A percentile compares a stretch with the other conserved stretches of the same genome.
Conservation (phyloP, 257 asterid species). For the Mitragyna speciosa region DNA sequence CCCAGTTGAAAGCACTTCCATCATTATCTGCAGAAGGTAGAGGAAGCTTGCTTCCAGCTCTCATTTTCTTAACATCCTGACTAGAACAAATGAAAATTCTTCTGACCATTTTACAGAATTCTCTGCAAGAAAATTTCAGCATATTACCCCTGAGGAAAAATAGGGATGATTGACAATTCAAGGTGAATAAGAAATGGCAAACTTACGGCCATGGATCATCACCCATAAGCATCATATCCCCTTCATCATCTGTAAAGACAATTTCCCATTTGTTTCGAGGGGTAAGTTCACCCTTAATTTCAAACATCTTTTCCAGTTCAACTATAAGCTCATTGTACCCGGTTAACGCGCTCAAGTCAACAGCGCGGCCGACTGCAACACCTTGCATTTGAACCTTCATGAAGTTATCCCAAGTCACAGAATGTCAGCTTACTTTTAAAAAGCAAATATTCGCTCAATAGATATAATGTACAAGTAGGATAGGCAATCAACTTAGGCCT, state of each 20-base stretch:
- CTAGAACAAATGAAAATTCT: conserved; percentile 69
- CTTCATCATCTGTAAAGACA: conserved; percentile 87
- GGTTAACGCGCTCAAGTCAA: conserved; percentile 65
- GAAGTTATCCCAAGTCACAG: conserved; percentile 19
- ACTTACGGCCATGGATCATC: conserved; percentile 99
- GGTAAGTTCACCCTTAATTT: conserved; percentile 72
- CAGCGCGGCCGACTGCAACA: conserved; percentile 90
- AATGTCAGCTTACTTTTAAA: conserved; percentile 4
- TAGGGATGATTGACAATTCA: neutral
- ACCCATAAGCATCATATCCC: conserved; percentile 94
- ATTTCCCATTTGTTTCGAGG: conserved; percentile 76
- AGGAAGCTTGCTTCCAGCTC: conserved; percentile 53
- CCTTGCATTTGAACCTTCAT: conserved; percentile 98
- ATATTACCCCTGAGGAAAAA: conserved; percentile 7
- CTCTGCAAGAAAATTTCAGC: conserved; percentile 44
- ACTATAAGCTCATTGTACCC: conserved; percentile 72
- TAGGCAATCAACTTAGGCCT: neutral
- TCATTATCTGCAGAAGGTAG: conserved; percentile 42
- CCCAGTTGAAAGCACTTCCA: conserved; percentile 29
- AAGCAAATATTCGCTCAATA: neutral
- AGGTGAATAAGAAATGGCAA: neutral
- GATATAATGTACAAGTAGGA: neutral
- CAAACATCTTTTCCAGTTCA: conserved; percentile 88
- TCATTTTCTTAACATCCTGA: conserved; percentile 78
- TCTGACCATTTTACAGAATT: conserved; percentile 74